These are phyloP conservation scores for Crithidia expoeki DNA, from an alignment of 208 protist genomes.

Conservation along the genomic window DNA sequence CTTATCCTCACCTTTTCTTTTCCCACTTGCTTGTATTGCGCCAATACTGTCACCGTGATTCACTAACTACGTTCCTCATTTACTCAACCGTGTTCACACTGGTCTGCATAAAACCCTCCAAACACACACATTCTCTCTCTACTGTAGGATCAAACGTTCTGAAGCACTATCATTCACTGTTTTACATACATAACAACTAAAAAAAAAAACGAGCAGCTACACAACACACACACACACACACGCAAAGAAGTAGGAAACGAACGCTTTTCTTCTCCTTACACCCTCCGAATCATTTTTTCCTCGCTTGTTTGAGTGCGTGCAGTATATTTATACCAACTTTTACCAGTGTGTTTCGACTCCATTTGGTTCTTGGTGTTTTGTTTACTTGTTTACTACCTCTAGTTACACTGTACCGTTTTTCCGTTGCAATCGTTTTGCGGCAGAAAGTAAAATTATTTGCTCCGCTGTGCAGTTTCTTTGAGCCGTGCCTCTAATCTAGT, in stretches of 20 bases:
- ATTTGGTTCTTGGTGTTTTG: too few species aligned
- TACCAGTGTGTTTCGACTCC: not conserved
- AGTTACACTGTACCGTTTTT: slow-evolving; percentile 20
- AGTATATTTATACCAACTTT: slow-evolving; percentile 7
- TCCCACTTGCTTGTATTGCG: not conserved
- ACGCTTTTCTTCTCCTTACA: not conserved
- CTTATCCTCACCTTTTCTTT: not conserved
- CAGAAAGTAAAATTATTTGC: not conserved
- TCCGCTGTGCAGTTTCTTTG: not conserved
- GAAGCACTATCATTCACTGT: too few species aligned
- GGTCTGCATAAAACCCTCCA: too few species aligned
- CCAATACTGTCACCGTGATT: not conserved
- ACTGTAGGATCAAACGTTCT: too few species aligned
- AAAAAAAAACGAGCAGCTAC: slow-evolving; percentile 6
- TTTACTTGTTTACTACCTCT: slow-evolving; percentile 13
- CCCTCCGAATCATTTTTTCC: not conserved
- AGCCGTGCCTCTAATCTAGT: not conserved
- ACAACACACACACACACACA: slow-evolving; percentile 3
- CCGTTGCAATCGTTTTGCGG: not conserved
- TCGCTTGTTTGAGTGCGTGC: slow-evolving; percentile 1
- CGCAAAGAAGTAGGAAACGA: not conserved
- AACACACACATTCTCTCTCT: not conserved
- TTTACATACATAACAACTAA: too few species aligned
- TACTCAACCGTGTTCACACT: too few species aligned
- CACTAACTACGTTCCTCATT: too few species aligned